Conservation (phyloP, 352 stramenopile species). For the Phytophthora citrophthora region DNA sequence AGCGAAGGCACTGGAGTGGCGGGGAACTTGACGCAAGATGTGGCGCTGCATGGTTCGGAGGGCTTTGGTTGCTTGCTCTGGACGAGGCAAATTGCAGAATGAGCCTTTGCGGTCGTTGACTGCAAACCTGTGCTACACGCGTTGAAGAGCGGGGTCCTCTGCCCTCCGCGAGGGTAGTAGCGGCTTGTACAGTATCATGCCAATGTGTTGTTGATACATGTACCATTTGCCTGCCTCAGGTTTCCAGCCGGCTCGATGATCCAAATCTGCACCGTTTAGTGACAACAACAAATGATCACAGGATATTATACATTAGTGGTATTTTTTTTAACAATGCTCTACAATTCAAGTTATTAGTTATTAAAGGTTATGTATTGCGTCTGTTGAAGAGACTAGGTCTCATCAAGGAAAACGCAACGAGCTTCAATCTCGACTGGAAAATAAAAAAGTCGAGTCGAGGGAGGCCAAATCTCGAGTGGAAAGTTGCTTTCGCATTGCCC, state of each 20-base stretch:
- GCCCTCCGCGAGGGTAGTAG: background rate
- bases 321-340: too few relatives aligned
- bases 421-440: constrained; percentile 17
- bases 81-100: constrained; percentile 17
- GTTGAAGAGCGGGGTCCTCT: background rate
- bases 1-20: constrained; percentile 16
- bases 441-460: constrained; percentile 11
- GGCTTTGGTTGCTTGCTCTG: constrained; percentile 1
- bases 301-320: background rate
- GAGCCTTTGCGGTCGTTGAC: constrained; percentile 1
- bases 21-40: constrained; percentile 41
- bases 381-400: background rate
- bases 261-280: background rate
- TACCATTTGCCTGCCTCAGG: constrained; percentile 3
- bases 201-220: constrained; percentile 4
- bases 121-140: background rate
- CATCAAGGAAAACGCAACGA: constrained; percentile 15
- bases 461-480: constrained; percentile 7
- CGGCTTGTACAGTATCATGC: background rate
- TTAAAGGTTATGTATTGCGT: background rate
- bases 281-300: background rate
- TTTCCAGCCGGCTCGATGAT: background rate
- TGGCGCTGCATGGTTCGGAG: constrained; percentile 43
- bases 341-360: background rate
- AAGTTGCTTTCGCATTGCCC: background rate